Base-by-base conservation (phyloP, 495 filamentous ascomycete species). In the Penicillium atrosanguineum region DNA sequence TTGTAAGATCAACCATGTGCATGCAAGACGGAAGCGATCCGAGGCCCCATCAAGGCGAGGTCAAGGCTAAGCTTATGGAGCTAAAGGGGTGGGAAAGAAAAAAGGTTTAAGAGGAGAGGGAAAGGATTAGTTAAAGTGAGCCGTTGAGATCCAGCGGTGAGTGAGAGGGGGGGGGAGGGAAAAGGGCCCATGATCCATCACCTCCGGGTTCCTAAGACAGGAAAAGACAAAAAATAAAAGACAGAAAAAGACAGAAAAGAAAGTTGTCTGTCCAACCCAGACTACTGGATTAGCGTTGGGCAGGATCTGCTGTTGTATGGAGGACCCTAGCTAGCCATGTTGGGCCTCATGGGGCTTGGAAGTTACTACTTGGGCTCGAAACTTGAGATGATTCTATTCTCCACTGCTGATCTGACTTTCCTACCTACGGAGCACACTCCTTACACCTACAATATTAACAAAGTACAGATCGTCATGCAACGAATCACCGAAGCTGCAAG, bases 121-220 rank as follows among this genome's bases (percentile, higher is more conserved):
- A 11, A 23, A 44, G 37, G 25, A 52, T 44, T 31, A 31, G 26
- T 34, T 25, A 29, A 18, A 28, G 29, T 31, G 21, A 49, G 46
- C 56, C 62, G 62, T 63, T 63, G 60, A 50, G 50, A 58, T 56
- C 14, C 63, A 66, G 63, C 63, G 63, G 63, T 66, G 63, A 62
- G 50, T 16, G 55, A 49, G 23, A 12, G 20, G 12, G 42, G 20
- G 23, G 20, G 14, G 42, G 25, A 44, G 41, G 20, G 21, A 28
- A 11, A 50, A 34, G 46, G 46, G 29, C 15, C 41, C 44, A 55
- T 61, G 58, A 64, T 61, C 61, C 61, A 64, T 61, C 61, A 64
- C 41, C 45, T 61, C 44, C 48, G 52, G 52, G 44, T 42, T 46
- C 40, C 31, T 37, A 45, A 48, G 46, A 55, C 52, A 48, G 14